These are phyloP conservation scores for Gymnopus androsaceus DNA, from an alignment of 1,284 basidiomycete genomes.

Conservation along the genomic window DNA sequence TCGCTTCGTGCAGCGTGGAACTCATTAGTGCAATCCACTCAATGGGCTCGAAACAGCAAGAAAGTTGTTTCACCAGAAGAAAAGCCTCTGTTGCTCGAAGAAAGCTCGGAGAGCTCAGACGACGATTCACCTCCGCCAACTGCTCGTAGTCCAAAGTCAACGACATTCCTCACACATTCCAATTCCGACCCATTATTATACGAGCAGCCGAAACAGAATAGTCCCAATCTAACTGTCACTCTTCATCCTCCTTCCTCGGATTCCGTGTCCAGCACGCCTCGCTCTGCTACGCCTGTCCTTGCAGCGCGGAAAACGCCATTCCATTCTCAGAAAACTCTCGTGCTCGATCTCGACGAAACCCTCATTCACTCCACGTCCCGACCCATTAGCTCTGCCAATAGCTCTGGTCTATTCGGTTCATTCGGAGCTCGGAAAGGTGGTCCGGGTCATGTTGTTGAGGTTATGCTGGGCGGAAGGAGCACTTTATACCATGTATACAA, in stretches of 20 bases:
- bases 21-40: constrained; percentile 32
- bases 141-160: neutral
- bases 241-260: constrained; percentile 18
- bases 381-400: constrained; percentile 55
- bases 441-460: constrained; percentile 92
- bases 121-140: constrained; percentile 11
- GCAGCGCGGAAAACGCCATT: constrained; percentile 65
- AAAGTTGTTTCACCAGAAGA: constrained; percentile 26
- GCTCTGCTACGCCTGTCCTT: constrained; percentile 51
- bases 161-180: constrained; percentile 20
- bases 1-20: constrained; percentile 50
- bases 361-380: constrained; percentile 96
- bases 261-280: constrained; percentile 15
- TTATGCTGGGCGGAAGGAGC: constrained; percentile 85
- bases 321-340: constrained; percentile 86
- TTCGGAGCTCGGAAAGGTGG: constrained; percentile 64
- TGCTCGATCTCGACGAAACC: constrained; percentile 96
- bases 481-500: constrained; percentile 99
- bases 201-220: neutral
- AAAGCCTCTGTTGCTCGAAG: constrained; percentile 43
- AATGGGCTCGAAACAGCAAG: neutral
- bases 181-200: constrained; percentile 23
- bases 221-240: constrained; percentile 12
- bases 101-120: constrained; percentile 36
- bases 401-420: constrained; percentile 64